A percentile compares a stretch with the other conserved stretches of the same genome.
Conservation (phyloP, 441 rosid species). For the Syzygium malaccense region DNA sequence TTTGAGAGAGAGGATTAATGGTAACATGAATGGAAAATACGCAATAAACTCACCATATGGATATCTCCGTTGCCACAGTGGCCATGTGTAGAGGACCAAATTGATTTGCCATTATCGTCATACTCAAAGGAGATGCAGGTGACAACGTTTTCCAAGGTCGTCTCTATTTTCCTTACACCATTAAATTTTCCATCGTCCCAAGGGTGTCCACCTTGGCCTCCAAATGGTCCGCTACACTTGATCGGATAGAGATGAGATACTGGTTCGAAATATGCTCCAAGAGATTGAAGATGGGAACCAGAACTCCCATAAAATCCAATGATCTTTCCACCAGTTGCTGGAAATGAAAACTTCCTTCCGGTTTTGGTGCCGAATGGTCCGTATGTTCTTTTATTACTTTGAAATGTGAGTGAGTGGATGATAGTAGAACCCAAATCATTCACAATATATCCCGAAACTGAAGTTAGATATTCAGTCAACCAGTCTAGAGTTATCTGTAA, state of each 20-base stretch:
- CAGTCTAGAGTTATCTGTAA: not conserved
- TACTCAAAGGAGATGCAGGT: not conserved
- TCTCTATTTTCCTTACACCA: not conserved
- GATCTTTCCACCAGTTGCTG: not conserved
- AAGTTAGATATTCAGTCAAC: not conserved
- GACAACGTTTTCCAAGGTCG: not conserved
- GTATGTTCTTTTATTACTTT: not conserved
- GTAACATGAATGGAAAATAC: not conserved
- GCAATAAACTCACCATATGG: not conserved
- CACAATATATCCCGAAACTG: not conserved
- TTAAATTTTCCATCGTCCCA: not conserved
- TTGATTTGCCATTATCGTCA: not conserved
- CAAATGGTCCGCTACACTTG: not conserved
- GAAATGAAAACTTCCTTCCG: not conserved
- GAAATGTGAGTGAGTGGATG: not conserved
- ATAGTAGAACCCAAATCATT: not conserved
- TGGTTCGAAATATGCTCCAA: not conserved
- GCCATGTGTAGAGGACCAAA: not conserved
- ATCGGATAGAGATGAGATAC: not conserved
- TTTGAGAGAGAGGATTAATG: accelerated
- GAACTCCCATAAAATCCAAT: constrained; percentile 1
- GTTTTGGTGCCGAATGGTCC: not conserved
- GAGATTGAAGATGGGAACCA: not conserved
- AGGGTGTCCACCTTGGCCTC: not conserved
- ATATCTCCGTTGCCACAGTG: not conserved